Percentiles rank a stretch among this genome's conserved stretches.
phyloP scores from a whole-genome alignment of 2,329 filamentous ascomycete genomes.

The Cladobotryum protrusum region DNA sequence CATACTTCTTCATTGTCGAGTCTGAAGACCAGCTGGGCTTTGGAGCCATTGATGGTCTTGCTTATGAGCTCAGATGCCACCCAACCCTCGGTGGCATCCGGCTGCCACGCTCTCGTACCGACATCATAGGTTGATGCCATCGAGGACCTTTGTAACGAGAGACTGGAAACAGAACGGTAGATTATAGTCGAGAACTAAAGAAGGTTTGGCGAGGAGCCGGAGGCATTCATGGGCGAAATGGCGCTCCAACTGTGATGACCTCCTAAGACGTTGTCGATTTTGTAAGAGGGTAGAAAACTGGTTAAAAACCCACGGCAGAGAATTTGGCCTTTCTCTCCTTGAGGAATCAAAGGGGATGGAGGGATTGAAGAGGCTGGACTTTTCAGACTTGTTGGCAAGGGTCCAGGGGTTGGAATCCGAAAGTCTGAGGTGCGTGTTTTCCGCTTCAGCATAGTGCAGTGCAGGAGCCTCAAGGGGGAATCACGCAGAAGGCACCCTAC shows the following conservation, averaged over 20 bases:
- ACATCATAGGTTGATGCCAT: conserved; percentile 97
- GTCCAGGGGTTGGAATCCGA: conserved; percentile 2
- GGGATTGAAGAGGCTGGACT: conserved; percentile 9
- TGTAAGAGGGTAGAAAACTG: too few species aligned
- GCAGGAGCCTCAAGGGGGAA: not conserved
- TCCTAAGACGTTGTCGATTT: too few species aligned
- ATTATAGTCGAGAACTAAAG: conserved; percentile 1
- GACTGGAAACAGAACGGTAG: not conserved
- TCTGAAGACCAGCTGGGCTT: conserved; percentile 80
- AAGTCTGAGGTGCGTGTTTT: not conserved
- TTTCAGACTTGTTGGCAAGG: conserved; percentile 10
- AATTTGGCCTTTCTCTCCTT: conserved; percentile 8
- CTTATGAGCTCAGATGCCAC: conserved; percentile 89
- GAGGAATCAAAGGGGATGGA: conserved; percentile 8
- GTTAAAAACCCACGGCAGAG: conserved; percentile 9
- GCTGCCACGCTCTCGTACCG: conserved; percentile 97
- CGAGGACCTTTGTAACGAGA: conserved; percentile 17
- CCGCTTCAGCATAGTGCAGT: not conserved
- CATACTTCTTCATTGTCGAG: conserved; percentile 87
- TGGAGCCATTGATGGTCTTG: conserved; percentile 77
- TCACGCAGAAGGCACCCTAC: not conserved
- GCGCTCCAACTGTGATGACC: not conserved
- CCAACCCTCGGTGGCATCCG: conserved; percentile 93
- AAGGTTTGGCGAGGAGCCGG: conserved; percentile 5
- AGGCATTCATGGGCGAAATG: conserved; percentile 10